A percentile compares a stretch with the other conserved stretches of the same genome.
Evolutionary conservation across 225 moss, liverwort and hornwort genomes (phyloP).

Genomic region (Marchantia paleacea): DNA sequence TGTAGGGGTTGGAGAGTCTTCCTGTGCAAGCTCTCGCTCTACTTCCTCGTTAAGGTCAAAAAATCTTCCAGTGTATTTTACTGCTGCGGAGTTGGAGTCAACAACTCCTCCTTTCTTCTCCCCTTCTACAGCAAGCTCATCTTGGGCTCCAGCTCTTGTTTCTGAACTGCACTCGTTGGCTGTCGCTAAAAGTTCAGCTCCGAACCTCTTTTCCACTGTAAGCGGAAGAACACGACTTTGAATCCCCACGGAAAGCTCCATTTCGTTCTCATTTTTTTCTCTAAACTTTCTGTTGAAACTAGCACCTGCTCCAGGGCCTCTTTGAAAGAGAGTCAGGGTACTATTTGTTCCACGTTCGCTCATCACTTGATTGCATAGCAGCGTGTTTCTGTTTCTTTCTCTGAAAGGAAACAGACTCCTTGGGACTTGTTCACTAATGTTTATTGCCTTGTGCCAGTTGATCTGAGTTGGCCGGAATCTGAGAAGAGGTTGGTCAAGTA

Average conservation of each 20-base stretch:
- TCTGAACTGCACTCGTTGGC: too few relatives aligned
- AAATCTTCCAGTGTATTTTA: conserved; percentile 66
- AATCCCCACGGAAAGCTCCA: background rate
- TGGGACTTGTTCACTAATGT: background rate
- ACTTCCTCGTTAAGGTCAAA: conserved; percentile 93
- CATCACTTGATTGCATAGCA: background rate
- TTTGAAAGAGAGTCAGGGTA: conserved; percentile 1
- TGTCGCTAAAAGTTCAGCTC: background rate
- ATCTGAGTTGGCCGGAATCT: background rate
- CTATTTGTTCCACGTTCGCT: conserved; percentile 21
- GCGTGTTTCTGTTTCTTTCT: conserved; percentile 5
- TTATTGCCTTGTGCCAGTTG: conserved; percentile 4
- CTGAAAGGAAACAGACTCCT: conserved; percentile 2
- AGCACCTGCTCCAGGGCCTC: background rate
- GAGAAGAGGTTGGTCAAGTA: background rate
- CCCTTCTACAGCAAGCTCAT: background rate
- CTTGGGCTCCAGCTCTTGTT: background rate
- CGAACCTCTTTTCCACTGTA: background rate
- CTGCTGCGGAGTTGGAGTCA: background rate
- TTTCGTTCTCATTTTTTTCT: background rate
- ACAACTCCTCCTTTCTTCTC: background rate
- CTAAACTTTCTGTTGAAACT: background rate
- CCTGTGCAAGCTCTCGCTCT: conserved; percentile 57
- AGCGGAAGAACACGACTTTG: background rate
- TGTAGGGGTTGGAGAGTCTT: conserved; percentile 19